Percentiles rank a stretch among this genome's conserved stretches.
These are phyloP conservation scores for Lotus japonicus DNA, from an alignment of 306 rosid species.

Conservation along the genomic window DNA sequence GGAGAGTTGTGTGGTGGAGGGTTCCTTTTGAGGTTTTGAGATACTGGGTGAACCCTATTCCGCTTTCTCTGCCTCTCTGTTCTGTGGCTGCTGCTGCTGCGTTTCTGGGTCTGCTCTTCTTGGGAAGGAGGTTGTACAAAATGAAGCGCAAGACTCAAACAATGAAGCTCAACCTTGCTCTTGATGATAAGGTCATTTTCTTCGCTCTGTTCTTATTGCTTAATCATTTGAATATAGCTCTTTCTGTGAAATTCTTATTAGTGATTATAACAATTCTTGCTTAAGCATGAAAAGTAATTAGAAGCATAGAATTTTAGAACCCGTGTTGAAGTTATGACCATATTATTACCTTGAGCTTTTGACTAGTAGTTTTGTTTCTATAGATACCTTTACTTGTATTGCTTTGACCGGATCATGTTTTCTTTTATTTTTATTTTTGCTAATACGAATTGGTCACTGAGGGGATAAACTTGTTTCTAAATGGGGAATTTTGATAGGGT, in stretches of 20 bases:
- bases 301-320: too few species aligned
- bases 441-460: too few species aligned
- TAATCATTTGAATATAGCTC: neutral
- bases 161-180: slow-evolving; percentile 74
- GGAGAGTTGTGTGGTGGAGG: slow-evolving; percentile 75
- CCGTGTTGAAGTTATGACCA: too few species aligned
- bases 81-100: slow-evolving; percentile 88
- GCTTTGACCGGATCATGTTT: neutral
- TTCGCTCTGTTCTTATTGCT: neutral
- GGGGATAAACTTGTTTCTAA: too few species aligned
- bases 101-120: slow-evolving; percentile 56
- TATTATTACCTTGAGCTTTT: too few species aligned
- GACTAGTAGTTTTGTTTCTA: too few species aligned
- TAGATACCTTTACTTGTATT: neutral
- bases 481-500: neutral
- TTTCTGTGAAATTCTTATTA: neutral
- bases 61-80: slow-evolving; percentile 32
- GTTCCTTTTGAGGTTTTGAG: slow-evolving; percentile 75
- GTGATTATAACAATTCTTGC: too few species aligned
- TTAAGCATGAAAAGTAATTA: too few species aligned
- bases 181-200: slow-evolving; percentile 83
- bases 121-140: slow-evolving; percentile 65
- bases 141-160: slow-evolving; percentile 72
- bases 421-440: too few species aligned
- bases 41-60: slow-evolving; percentile 56